phyloP scores from a whole-genome alignment of 768 basidiomycete genomes.

The Lentinus brumalis region DNA sequence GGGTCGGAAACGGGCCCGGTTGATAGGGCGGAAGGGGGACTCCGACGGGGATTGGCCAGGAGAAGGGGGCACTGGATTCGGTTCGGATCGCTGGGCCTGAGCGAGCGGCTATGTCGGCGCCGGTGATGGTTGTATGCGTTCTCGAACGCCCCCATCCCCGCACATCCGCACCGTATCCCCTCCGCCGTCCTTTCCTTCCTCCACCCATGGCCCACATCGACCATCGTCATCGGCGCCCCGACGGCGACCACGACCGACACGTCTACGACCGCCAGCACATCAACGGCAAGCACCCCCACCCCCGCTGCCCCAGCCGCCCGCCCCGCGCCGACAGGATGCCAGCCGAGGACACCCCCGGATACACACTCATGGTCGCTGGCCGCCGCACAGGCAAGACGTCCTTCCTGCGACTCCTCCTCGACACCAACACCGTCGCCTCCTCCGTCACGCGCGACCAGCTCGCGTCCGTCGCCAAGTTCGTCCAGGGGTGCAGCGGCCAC shows the following conservation, averaged over 20 bases:
- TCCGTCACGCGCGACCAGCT: conserved; percentile 73
- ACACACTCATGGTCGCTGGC: conserved; percentile 81
- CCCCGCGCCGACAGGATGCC: conserved; percentile 21
- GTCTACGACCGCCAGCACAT: conserved; percentile 28
- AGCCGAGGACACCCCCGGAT: conserved; percentile 42
- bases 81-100: conserved; percentile 25
- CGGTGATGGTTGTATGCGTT: conserved; percentile 26
- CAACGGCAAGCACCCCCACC: conserved; percentile 27
- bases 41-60: conserved; percentile 15
- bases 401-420: conserved; percentile 82
- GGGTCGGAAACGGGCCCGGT: conserved; percentile 23
- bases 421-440: conserved; percentile 71
- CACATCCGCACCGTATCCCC: conserved; percentile 54
- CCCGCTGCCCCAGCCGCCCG: conserved; percentile 30
- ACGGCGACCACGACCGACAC: conserved; percentile 33
- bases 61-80: conserved; percentile 12
- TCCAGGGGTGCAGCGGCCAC: conserved; percentile 71
- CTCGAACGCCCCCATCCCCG: conserved; percentile 50
- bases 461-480: conserved; percentile 78
- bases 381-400: conserved; percentile 85
- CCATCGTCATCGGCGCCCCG: conserved; percentile 49
- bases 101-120: conserved; percentile 24
- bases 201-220: conserved; percentile 64
- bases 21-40: conserved; percentile 19
- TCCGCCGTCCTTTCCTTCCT: conserved; percentile 49